Evolutionary conservation across 257 asterid species (phyloP).

Genomic region (Solanum appendiculatum): DNA sequence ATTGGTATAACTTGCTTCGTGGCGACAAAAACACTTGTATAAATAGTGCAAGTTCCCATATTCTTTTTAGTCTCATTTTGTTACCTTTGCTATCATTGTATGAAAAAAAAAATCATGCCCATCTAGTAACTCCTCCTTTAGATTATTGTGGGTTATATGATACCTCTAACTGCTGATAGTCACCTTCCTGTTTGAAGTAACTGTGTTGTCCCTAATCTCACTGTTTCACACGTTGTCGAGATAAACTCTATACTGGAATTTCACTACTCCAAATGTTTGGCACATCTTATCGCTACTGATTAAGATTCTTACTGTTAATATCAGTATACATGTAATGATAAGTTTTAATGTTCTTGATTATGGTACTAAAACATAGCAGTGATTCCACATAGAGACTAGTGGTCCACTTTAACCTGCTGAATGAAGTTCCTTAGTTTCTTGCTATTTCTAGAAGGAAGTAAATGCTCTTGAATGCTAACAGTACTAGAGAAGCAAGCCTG

Average conservation of each 20-base stretch:
- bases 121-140: neutral
- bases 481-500: neutral
- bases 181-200: neutral
- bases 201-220: neutral
- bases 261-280: neutral
- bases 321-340: neutral
- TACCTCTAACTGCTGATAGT: neutral
- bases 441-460: neutral
- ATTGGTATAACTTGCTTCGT: neutral
- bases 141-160: neutral
- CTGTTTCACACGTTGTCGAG: neutral
- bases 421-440: neutral
- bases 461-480: neutral
- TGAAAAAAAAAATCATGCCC: neutral
- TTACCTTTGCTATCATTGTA: neutral
- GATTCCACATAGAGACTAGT: neutral
- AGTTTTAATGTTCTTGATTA: neutral
- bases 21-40: neutral
- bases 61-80: neutral
- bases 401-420: neutral
- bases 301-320: neutral
- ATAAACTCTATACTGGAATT: neutral
- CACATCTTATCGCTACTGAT: neutral
- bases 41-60: neutral
- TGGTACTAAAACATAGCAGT: neutral